Conservation (phyloP, 1,139 yeast genomes). For the Diutina neorugosa region DNA sequence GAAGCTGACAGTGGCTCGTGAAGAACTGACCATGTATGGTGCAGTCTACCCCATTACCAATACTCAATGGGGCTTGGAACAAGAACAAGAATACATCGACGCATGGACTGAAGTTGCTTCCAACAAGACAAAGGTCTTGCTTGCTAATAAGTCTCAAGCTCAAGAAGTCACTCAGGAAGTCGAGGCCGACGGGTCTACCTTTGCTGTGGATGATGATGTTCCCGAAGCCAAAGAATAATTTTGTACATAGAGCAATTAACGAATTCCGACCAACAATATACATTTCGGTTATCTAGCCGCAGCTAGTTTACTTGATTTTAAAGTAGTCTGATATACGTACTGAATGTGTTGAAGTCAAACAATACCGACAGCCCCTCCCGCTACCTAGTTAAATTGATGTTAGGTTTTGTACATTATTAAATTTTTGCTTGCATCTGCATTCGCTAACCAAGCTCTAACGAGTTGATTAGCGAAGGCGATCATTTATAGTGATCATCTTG, state of each 20-base stretch:
- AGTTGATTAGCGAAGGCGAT: no score
- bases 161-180: background rate
- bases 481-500: no score
- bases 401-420: no score
- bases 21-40: constrained; percentile 81
- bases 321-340: no score
- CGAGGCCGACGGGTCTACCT: background rate
- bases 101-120: constrained; percentile 68
- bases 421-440: no score
- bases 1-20: constrained; percentile 60
- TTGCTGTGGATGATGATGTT: background rate
- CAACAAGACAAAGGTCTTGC: constrained; percentile 38
- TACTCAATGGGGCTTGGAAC: constrained; percentile 39
- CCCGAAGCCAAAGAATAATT: background rate
- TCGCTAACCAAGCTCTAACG: no score
- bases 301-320: background rate
- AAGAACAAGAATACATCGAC: constrained; percentile 61
- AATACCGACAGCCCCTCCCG: no score
- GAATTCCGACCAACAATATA: background rate
- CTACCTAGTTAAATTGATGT: no score
- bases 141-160: background rate
- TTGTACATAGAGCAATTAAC: background rate
- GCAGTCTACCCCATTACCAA: constrained; percentile 54
- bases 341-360: no score
- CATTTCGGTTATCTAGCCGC: background rate